Base-by-base conservation (phyloP, 768 basidiomycete species). In the Dacryopinax primogenitus region DNA sequence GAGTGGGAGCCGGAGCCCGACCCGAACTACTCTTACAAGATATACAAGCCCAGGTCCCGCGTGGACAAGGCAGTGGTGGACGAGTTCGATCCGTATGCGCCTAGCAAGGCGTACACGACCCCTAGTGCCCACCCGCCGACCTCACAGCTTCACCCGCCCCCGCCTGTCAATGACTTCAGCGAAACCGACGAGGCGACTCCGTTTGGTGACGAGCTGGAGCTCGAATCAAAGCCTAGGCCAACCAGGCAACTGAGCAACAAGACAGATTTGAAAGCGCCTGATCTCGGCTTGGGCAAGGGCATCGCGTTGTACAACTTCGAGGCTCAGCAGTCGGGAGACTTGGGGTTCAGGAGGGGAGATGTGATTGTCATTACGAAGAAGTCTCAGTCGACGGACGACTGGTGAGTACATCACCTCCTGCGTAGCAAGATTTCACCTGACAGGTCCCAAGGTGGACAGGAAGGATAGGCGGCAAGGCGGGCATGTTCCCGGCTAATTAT, bases 341-440 rank as follows among this genome's bases (percentile, higher is more conserved):
- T 92, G 51, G 86, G 86, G 0, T 89, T 92, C 70, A 78, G 76
- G 15, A 90, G 85, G 71, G 89, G 89, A 0, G 86, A 90, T 67
- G 80, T 91, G 15, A 86, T 92, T 61, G 78, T 75, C 16, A 77
- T 92, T 23, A 84, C 81, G 12, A 77, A 85, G 73, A 88, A 82
- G 77, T 90, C 84, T 67, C 79, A 84, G 35, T 88, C 82, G 45
- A 83, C 76, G 11, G 83, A 92, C 71, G 87, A 90, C 68, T 92
- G 89, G 89, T 85, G 68, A 64, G 3, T 34, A 33, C 62, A 26
- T 33, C 26, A n/a, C 32, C 18, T 51, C 41, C 16, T 13, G 12
- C n/a, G 36, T 45, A 3, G n/a, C n/a, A n/a, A 32, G 64, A 63
- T 47, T 58, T 26, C 64, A 36, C 39, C 62, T 30, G 33, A 11